phyloP scores from a whole-genome alignment of 2,329 filamentous ascomycete species.

The Monosporascus cannonballus region DNA sequence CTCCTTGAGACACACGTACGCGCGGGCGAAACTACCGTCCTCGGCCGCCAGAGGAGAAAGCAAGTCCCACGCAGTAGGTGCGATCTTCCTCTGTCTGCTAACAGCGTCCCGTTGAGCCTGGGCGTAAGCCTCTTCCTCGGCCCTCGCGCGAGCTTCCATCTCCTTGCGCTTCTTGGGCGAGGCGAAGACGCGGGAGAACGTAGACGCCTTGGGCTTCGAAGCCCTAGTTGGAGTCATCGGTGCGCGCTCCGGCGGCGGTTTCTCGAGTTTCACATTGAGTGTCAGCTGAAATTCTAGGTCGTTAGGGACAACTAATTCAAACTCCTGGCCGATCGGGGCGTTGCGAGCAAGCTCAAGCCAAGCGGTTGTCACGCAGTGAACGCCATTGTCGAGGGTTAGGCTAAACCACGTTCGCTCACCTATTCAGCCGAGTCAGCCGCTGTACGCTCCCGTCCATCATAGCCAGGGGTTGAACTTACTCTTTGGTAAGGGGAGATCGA shows the following conservation, averaged over 20 bases:
- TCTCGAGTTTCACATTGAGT: constrained; percentile 88
- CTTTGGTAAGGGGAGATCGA: constrained; percentile 84
- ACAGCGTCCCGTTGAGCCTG: constrained; percentile 59
- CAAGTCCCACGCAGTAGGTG: constrained; percentile 77
- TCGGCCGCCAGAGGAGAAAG: constrained; percentile 80
- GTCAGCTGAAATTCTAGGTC: constrained; percentile 99
- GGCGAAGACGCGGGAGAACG: constrained; percentile 86
- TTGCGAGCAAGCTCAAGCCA: constrained; percentile 90
- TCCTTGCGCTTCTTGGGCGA: constrained; percentile 97
- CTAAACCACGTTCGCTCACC: constrained; percentile 92
- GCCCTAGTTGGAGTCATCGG: constrained; percentile 56
- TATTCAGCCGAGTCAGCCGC: constrained; percentile 29
- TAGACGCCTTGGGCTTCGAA: constrained; percentile 68
- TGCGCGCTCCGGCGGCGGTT: constrained; percentile 58
- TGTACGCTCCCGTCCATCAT: not conserved
- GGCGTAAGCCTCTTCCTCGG: constrained; percentile 71
- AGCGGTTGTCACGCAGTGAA: constrained; percentile 94
- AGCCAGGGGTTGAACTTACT: constrained; percentile 51
- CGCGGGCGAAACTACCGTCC: constrained; percentile 89
- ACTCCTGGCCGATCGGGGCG: constrained; percentile 94
- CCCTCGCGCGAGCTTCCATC: constrained; percentile 74
- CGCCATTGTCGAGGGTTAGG: constrained; percentile 92
- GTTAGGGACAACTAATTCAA: constrained; percentile 93
- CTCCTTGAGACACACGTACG: constrained; percentile 90
- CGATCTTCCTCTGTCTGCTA: constrained; percentile 54